These are phyloP conservation scores for Geranium incanum DNA, from an alignment of 441 rosid genomes.

Conservation along the genomic window DNA sequence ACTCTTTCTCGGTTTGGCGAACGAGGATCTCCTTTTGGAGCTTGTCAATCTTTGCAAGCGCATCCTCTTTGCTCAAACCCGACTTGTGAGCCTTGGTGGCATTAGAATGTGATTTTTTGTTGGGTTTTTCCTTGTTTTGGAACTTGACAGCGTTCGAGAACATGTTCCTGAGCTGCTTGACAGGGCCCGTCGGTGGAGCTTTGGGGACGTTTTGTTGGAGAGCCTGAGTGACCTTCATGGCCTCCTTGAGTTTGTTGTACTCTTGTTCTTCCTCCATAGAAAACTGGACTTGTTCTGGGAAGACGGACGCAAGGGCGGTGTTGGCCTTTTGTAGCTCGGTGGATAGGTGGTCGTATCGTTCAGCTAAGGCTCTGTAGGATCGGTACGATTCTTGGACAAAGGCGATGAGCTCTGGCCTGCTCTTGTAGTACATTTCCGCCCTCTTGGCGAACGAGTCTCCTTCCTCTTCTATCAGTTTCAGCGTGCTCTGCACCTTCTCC, in stretches of 20 bases:
- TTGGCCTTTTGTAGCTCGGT: conserved; percentile 93
- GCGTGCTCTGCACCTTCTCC: conserved; percentile 57
- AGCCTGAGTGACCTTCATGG: conserved; percentile 23
- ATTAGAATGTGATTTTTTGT: conserved; percentile 21
- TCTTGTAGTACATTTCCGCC: conserved; percentile 94
- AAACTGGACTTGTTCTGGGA: conserved; percentile 71
- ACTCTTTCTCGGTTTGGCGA: conserved; percentile 84
- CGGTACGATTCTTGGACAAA: conserved; percentile 79
- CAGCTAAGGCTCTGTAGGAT: conserved; percentile 86
- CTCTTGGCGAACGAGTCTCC: conserved; percentile 91
- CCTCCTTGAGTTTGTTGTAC: conserved; percentile 22
- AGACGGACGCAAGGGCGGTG: conserved; percentile 77
- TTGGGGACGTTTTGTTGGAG: conserved; percentile 41
- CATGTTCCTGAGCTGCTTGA: conserved; percentile 46
- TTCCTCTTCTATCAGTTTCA: conserved; percentile 77
- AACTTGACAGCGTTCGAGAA: conserved; percentile 37
- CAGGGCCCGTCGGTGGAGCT: conserved; percentile 46
- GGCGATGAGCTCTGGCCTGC: conserved; percentile 73
- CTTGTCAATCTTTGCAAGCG: conserved; percentile 57
- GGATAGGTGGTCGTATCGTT: conserved; percentile 80
- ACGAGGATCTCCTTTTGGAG: conserved; percentile 68
- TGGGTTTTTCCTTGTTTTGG: conserved; percentile 17
- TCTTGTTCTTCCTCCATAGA: conserved; percentile 62
- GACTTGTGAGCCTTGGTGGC: conserved; percentile 38
- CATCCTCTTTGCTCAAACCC: conserved; percentile 55